Conservation (phyloP, 768 basidiomycete genomes). For the Xerocomellus amylosporus region DNA sequence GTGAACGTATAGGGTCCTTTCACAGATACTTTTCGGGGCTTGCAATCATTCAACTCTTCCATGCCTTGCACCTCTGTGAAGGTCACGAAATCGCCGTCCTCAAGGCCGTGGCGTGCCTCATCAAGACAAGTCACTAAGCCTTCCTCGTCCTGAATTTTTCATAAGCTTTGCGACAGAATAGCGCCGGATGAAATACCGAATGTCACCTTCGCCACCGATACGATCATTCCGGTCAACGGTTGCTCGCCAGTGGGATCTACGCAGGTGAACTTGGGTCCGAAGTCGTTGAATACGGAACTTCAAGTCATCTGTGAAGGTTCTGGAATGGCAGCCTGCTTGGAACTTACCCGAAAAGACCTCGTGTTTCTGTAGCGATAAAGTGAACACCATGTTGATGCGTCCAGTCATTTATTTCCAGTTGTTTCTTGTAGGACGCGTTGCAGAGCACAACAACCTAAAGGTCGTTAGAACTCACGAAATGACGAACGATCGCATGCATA, state of each 20-base stretch:
- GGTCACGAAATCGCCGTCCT: slow-evolving; percentile 97
- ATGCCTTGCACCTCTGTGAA: slow-evolving; percentile 96
- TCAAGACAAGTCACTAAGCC: slow-evolving; percentile 96
- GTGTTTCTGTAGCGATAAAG: slow-evolving; percentile 89
- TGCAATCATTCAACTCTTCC: slow-evolving; percentile 85
- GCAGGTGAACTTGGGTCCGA: slow-evolving; percentile 90
- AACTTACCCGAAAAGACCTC: slow-evolving; percentile 89
- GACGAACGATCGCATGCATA: slow-evolving; percentile 32
- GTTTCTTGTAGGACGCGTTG: slow-evolving; percentile 71
- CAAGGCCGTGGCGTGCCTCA: slow-evolving; percentile 96
- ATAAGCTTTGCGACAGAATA: not conserved
- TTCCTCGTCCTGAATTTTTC: slow-evolving; percentile 60
- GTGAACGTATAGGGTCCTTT: slow-evolving; percentile 98
- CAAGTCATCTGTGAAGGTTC: slow-evolving; percentile 2
- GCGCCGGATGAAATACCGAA: not conserved
- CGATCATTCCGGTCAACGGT: slow-evolving; percentile 91
- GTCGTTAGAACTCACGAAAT: slow-evolving; percentile 7
- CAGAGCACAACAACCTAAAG: slow-evolving; percentile 85
- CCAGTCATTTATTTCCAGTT: slow-evolving; percentile 95
- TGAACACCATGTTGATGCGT: slow-evolving; percentile 85
- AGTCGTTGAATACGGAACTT: slow-evolving; percentile 95
- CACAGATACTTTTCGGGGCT: slow-evolving; percentile 87
- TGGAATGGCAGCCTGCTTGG: not conserved
- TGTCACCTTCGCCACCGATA: slow-evolving; percentile 80
- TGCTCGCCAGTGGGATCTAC: slow-evolving; percentile 99